These are phyloP conservation scores for Tricholoma hemisulphureum DNA, from an alignment of 768 basidiomycete genomes.

Conservation along the genomic window DNA sequence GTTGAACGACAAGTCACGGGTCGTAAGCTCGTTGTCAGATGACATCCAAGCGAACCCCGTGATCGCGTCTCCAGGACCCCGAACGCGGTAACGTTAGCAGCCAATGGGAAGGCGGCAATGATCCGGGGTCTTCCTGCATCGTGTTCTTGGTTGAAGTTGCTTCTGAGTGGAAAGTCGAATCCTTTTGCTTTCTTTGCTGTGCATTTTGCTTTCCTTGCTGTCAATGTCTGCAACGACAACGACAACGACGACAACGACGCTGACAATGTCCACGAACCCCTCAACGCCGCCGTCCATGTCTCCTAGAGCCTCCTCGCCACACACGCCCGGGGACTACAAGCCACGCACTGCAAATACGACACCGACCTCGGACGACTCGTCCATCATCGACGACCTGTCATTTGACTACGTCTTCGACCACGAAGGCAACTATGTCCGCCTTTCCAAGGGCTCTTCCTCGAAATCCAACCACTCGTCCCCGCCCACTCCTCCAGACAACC, in stretches of 20 bases:
- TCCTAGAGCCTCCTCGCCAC: constrained; percentile 38
- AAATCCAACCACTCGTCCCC: constrained; percentile 47
- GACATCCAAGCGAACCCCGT: constrained; percentile 23
- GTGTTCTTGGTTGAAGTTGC: constrained; percentile 26
- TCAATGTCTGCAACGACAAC: constrained; percentile 21
- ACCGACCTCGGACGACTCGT: constrained; percentile 56
- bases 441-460: constrained; percentile 49
- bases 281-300: constrained; percentile 19
- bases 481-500: constrained; percentile 42
- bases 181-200: constrained; percentile 21
- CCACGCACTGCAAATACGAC: constrained; percentile 30
- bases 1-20: background rate
- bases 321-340: constrained; percentile 37
- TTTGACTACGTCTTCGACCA: constrained; percentile 62
- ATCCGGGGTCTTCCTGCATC: constrained; percentile 31
- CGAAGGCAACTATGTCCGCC: constrained; percentile 54
- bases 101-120: constrained; percentile 18
- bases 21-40: background rate
- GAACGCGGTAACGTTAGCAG: constrained; percentile 14
- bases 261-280: constrained; percentile 17
- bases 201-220: constrained; percentile 29
- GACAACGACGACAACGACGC: constrained; percentile 22
- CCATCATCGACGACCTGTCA: constrained; percentile 60
- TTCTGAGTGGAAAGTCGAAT: constrained; percentile 12
- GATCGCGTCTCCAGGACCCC: constrained; percentile 39